phyloP scores from a whole-genome alignment of 257 asterid genomes.

The Solanum chilense region DNA sequence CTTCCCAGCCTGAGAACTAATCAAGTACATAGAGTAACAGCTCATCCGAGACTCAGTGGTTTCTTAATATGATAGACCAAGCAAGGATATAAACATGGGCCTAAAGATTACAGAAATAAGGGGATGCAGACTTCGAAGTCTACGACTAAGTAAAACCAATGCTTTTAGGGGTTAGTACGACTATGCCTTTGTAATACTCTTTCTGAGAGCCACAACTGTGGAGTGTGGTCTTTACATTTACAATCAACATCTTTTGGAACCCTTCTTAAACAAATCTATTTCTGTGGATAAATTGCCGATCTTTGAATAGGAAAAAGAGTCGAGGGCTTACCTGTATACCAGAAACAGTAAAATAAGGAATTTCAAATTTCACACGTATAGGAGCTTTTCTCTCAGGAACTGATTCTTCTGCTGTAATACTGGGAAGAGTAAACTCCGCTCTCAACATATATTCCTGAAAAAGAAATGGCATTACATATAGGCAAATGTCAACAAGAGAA shows the following conservation, averaged over 20 bases:
- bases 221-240: background rate
- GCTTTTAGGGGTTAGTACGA: background rate
- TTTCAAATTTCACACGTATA: constrained; percentile 91
- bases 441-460: constrained; percentile 91
- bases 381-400: constrained; percentile 97
- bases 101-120: background rate
- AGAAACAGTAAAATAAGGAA: constrained; percentile 97
- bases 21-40: background rate
- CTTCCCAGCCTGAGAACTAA: background rate
- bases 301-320: background rate
- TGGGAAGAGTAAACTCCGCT: constrained; percentile 95
- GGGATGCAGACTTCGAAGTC: background rate
- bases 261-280: background rate
- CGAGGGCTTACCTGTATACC: constrained; percentile 79
- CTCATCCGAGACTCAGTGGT: background rate
- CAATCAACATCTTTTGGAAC: background rate
- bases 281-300: background rate
- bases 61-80: background rate
- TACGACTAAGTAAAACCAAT: background rate
- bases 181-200: background rate
- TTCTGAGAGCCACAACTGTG: background rate
- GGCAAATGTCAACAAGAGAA: background rate
- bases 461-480: background rate
- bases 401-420: constrained; percentile 82
- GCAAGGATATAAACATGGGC: background rate